Evolutionary conservation across 2,329 filamentous ascomycete species (phyloP).

Genomic region (Tolypocladium nubicola): DNA sequence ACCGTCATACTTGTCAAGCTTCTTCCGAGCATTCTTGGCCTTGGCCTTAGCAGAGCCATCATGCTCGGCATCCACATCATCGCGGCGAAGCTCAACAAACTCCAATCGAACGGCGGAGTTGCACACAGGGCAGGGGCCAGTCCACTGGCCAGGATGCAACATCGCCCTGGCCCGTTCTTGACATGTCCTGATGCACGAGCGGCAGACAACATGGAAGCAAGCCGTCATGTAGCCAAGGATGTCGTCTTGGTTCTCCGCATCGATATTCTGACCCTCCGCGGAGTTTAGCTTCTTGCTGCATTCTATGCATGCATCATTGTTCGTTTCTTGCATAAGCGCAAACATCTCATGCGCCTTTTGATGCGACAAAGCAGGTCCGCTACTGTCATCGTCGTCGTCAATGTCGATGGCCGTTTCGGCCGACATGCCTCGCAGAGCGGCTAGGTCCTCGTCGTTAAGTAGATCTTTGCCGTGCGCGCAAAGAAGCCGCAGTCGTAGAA

Average conservation of each 20-base stretch:
- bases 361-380: slow-evolving; percentile 47
- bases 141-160: slow-evolving; percentile 22
- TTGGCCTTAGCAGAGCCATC: slow-evolving; percentile 33
- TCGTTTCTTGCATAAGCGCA: slow-evolving; percentile 71
- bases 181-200: slow-evolving; percentile 55
- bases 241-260: slow-evolving; percentile 50
- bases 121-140: slow-evolving; percentile 59
- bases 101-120: slow-evolving; percentile 49
- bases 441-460: slow-evolving; percentile 72
- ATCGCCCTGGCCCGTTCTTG: slow-evolving; percentile 38
- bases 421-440: slow-evolving; percentile 70
- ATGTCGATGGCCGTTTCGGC: slow-evolving; percentile 80
- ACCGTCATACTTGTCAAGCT: slow-evolving; percentile 63
- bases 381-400: slow-evolving; percentile 62
- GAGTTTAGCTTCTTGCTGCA: slow-evolving; percentile 57
- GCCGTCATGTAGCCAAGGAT: slow-evolving; percentile 70
- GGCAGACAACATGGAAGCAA: slow-evolving; percentile 80
- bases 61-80: slow-evolving; percentile 46
- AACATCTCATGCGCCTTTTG: slow-evolving; percentile 79
- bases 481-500: slow-evolving; percentile 78
- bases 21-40: slow-evolving; percentile 31
- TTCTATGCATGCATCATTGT: slow-evolving; percentile 59
- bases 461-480: slow-evolving; percentile 93
- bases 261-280: slow-evolving; percentile 43
- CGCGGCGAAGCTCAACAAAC: slow-evolving; percentile 59